Evolutionary conservation across 2,329 filamentous ascomycete genomes (phyloP).

Genomic region (Colletotrichum shisoi): DNA sequence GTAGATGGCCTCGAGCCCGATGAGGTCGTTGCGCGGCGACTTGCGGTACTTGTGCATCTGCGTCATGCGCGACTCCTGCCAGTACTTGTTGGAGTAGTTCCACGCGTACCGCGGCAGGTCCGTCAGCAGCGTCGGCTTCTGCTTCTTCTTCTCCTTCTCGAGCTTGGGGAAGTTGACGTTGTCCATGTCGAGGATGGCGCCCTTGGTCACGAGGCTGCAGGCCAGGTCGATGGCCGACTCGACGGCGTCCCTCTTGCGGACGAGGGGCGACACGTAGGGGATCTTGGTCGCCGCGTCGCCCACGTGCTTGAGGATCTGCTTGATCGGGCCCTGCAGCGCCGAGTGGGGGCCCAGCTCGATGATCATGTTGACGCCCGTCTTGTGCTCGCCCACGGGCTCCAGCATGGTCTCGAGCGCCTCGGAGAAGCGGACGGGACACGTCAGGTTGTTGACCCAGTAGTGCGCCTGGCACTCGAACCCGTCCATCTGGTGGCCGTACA

Average conservation of each 20-base stretch:
- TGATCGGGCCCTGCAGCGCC: conserved; percentile 59
- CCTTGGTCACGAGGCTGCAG: conserved; percentile 56
- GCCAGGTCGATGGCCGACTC: conserved; percentile 56
- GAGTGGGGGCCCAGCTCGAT: conserved; percentile 62
- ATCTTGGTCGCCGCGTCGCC: conserved; percentile 52
- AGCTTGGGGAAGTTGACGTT: conserved; percentile 57
- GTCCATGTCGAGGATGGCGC: conserved; percentile 54
- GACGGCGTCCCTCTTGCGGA: conserved; percentile 61
- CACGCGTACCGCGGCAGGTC: conserved; percentile 60
- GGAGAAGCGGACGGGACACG: conserved; percentile 55
- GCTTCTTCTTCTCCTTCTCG: too few relatives aligned
- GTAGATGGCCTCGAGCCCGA: conserved; percentile 56
- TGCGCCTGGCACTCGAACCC: conserved; percentile 44
- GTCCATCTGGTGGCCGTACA: conserved; percentile 53
- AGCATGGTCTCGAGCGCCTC: conserved; percentile 51
- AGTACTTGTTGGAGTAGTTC: conserved; percentile 57
- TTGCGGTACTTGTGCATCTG: conserved; percentile 53
- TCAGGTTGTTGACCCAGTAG: conserved; percentile 58
- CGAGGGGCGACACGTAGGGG: conserved; percentile 57
- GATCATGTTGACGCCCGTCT: conserved; percentile 54
- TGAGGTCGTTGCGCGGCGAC: conserved; percentile 54
- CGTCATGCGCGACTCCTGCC: conserved; percentile 57
- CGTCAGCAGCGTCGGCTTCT: conserved; percentile 44
- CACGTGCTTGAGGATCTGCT: conserved; percentile 58
- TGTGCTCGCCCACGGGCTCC: conserved; percentile 46